These are phyloP conservation scores for Thermochaetoides thermophila DNA, from an alignment of 495 filamentous ascomycete species.

Conservation along the genomic window DNA sequence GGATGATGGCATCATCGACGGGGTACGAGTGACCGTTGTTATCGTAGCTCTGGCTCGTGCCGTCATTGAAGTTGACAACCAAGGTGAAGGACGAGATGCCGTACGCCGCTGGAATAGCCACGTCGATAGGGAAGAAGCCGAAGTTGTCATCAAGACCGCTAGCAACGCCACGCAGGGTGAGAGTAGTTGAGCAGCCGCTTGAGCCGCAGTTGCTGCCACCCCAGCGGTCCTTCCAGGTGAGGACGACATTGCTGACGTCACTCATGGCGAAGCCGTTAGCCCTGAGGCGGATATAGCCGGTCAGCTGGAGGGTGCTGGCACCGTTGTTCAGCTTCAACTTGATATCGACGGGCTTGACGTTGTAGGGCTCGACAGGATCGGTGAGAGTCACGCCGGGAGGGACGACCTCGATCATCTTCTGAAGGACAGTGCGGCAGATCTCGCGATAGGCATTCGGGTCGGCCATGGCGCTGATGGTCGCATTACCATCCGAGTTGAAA, in stretches of 20 bases:
- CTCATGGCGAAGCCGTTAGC: conserved; percentile 22
- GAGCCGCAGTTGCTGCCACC: conserved; percentile 65
- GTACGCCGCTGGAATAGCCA: conserved; percentile 19
- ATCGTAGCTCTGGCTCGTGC: conserved; percentile 24
- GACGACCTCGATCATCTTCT: conserved; percentile 48
- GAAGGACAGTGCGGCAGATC: conserved; percentile 36
- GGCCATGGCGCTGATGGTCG: conserved; percentile 35
- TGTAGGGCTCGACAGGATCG: conserved; percentile 39
- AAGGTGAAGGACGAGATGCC: conserved; percentile 35
- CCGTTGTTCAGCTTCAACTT: conserved; percentile 27
- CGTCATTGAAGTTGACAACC: conserved; percentile 26
- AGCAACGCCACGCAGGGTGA: conserved; percentile 30
- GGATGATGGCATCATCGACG: conserved; percentile 26
- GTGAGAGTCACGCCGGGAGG: conserved; percentile 37
- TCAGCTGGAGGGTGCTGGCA: conserved; percentile 22
- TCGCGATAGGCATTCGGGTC: conserved; percentile 26
- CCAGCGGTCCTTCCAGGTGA: conserved; percentile 85
- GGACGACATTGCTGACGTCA: conserved; percentile 35
- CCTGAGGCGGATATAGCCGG: conserved; percentile 29
- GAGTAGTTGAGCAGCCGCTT: conserved; percentile 27
- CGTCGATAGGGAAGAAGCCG: conserved; percentile 31
- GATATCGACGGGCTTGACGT: conserved; percentile 42
- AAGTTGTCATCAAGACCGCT: conserved; percentile 46
- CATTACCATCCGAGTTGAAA: conserved; percentile 41
- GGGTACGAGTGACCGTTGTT: conserved; percentile 35